Conservation (phyloP, 192 early-diverging fungal species). For the Chytriomyces sp. region DNA sequence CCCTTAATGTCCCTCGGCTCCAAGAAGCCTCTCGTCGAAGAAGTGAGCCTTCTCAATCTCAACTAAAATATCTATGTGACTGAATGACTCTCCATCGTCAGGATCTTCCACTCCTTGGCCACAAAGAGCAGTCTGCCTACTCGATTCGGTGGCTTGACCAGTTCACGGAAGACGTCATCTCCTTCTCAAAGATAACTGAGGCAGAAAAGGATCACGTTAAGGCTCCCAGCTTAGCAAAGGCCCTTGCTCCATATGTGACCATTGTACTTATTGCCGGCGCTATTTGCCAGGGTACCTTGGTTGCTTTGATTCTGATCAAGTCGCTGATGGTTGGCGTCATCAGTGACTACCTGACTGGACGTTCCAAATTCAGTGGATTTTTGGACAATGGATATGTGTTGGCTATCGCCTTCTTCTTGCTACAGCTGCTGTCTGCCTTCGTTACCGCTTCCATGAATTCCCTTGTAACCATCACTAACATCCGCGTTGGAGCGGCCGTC, state of each 20-base stretch:
- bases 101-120: not conserved
- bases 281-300: not conserved
- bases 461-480: not conserved
- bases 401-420: conserved; percentile 11
- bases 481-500: not conserved
- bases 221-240: not conserved
- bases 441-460: not conserved
- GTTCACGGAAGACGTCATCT: not conserved
- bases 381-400: conserved; percentile 1
- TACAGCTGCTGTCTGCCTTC: not conserved
- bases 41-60: too few relatives aligned
- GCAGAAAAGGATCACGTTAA: not conserved
- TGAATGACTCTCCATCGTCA: not conserved
- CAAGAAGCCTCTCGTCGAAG: conserved; percentile 8
- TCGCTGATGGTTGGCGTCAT: conserved; percentile 7
- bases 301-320: not conserved
- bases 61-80: not conserved
- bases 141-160: not conserved
- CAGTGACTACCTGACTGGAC: not conserved
- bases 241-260: conserved; percentile 1
- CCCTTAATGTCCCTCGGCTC: conserved; percentile 1
- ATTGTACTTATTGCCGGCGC: not conserved
- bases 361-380: not conserved
- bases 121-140: not conserved
- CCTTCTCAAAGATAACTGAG: not conserved